phyloP scores from a whole-genome alignment of 805 yeast genomes.

The Ogataea degrootiae region DNA sequence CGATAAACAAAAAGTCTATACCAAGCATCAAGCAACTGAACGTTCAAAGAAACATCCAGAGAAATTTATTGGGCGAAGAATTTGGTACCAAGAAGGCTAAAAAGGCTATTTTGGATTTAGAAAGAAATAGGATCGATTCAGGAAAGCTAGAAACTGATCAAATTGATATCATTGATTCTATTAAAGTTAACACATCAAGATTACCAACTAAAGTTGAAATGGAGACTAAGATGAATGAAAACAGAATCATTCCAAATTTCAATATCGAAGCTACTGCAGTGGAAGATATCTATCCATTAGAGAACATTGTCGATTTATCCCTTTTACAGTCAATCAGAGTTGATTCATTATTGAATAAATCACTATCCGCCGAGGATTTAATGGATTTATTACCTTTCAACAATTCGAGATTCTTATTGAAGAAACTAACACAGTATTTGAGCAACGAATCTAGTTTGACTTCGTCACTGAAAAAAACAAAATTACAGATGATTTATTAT shows the following conservation, averaged over 20 bases:
- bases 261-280: slow-evolving; percentile 76
- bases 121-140: slow-evolving; percentile 82
- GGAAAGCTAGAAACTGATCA: slow-evolving; percentile 67
- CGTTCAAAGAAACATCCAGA: slow-evolving; percentile 48
- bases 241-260: slow-evolving; percentile 80
- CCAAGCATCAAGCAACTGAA: slow-evolving; percentile 58
- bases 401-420: slow-evolving; percentile 51
- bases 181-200: slow-evolving; percentile 60
- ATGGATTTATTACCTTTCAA: slow-evolving; percentile 57
- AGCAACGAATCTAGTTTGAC: slow-evolving; percentile 2
- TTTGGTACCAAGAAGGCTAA: slow-evolving; percentile 97
- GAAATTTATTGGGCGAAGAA: slow-evolving; percentile 88
- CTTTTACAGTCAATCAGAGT: slow-evolving; percentile 65
- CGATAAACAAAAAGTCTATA: slow-evolving; percentile 51
- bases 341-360: slow-evolving; percentile 53
- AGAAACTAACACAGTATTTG: slow-evolving; percentile 35
- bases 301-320: slow-evolving; percentile 60
- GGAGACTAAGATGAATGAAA: slow-evolving; percentile 50
- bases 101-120: slow-evolving; percentile 76
- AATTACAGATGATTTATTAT: slow-evolving; percentile 70
- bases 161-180: slow-evolving; percentile 75
- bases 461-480: slow-evolving; percentile 42
- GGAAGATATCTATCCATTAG: slow-evolving; percentile 76
- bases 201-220: slow-evolving; percentile 71
- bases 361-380: slow-evolving; percentile 40